Evolutionary conservation across 2,329 filamentous ascomycete genomes (phyloP), one percentile per base, ranked within the genome.

Genomic region (Sporothrix pseudoabietina): DNA sequence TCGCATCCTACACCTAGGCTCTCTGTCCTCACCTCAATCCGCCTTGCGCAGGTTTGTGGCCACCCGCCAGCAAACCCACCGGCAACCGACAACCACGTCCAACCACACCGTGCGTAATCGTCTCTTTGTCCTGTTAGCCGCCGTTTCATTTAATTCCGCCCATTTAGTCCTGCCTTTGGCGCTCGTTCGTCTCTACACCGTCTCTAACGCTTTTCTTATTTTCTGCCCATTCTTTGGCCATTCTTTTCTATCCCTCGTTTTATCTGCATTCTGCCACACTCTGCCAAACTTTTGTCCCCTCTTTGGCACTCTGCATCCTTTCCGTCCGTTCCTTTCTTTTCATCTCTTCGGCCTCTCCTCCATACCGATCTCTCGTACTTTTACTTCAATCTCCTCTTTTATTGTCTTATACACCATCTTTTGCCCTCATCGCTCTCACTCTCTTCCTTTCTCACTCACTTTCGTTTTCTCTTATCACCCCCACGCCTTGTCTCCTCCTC

Each of bases 91-190:
- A 55, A 30, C 52, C 52, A 55, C 47, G 52, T 52, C 39, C 14
- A 35, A 19, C 44, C 71, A 12, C 32, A 41, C 52, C 49, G 47
- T 44, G 41, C 19, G 22, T 39, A 47, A 35, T 35, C 41, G n/a
- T 41, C n/a, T 26, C 49, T 32, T 49, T 59, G 59, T 54, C 22
- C 22, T 52, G 69, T 19, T 73, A 73, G 69, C 72, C 72, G 72
- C 72, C 72, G 68, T 68, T 71, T 57, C 61, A 57, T 55, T 72
- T 47, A 4, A 9, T 72, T 44, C 35, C 35, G 44, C 57, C 66
- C 44, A 35, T 55, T 70, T 55, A 68, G 44, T 71, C 39, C 8
- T 54, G 8, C 26, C n/a, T 35, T 55, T 39, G 44, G 66, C 44
- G 30, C 47, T 54, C 44, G 44, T 47, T 22, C 44, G 26, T 32